Evolutionary conservation across 1,284 basidiomycete species (phyloP).

Genomic region (Schizophyllum amplum): DNA sequence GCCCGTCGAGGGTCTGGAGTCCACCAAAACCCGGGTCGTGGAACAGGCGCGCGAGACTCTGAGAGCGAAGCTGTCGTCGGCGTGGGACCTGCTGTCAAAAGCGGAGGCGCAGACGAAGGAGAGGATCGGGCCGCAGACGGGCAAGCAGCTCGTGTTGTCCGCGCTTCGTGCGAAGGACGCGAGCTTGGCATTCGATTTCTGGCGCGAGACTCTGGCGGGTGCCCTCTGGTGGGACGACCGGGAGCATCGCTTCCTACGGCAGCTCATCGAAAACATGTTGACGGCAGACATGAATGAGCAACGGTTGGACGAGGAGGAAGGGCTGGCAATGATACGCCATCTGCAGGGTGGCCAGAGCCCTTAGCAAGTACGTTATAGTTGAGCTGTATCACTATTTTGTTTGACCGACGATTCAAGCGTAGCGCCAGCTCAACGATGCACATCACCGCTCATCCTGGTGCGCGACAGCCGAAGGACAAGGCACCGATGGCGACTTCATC

Average conservation of each 20-base stretch:
- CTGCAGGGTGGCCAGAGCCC: neutral
- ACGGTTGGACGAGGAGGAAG: slow-evolving; percentile 19
- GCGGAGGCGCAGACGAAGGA: neutral
- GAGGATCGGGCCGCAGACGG: neutral
- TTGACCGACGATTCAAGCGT: too few species aligned
- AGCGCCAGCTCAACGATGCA: too few species aligned
- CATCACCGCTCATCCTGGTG: too few species aligned
- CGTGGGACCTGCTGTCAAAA: neutral
- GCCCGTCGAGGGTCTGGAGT: slow-evolving; percentile 17
- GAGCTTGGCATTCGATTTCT: slow-evolving; percentile 49
- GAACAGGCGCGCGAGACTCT: neutral
- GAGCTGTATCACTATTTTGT: too few species aligned
- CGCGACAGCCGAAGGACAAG: too few species aligned
- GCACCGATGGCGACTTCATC: too few species aligned
- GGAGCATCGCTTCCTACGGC: slow-evolving; percentile 35
- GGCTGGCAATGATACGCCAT: slow-evolving; percentile 25
- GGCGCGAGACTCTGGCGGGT: slow-evolving; percentile 38
- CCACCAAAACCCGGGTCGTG: slow-evolving; percentile 15
- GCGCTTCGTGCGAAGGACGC: slow-evolving; percentile 42
- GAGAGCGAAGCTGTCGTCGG: neutral
- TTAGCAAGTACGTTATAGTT: neutral
- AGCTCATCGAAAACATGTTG: slow-evolving; percentile 27
- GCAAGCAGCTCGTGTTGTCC: slow-evolving; percentile 34
- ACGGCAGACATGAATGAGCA: slow-evolving; percentile 14
- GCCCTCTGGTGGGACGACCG: slow-evolving; percentile 42